Conservation (phyloP, 805 yeast species). For the Yarrowia divulgata region DNA sequence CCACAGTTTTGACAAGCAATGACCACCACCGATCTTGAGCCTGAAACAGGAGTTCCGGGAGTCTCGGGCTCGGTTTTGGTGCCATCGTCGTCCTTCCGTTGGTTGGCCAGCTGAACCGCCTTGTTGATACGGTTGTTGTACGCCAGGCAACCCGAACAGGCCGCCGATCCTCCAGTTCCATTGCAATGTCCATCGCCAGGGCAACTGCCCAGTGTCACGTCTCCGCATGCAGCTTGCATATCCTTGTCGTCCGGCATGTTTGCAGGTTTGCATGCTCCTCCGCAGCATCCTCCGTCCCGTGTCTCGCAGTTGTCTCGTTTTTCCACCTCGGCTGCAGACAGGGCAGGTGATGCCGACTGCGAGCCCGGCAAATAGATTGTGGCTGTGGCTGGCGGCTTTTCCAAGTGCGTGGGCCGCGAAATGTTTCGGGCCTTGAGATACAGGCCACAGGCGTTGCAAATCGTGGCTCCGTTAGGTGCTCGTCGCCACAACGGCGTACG, state of each 20-base stretch:
- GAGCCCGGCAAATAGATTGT: slow-evolving; percentile 50
- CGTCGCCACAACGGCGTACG: slow-evolving; percentile 96
- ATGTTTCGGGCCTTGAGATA: slow-evolving; percentile 67
- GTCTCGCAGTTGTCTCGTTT: slow-evolving; percentile 19
- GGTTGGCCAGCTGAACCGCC: slow-evolving; percentile 42
- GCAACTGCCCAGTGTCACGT: slow-evolving; percentile 52
- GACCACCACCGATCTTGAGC: slow-evolving; percentile 55
- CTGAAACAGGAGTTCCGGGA: slow-evolving; percentile 9
- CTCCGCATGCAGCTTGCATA: slow-evolving; percentile 37
- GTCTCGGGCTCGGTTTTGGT: slow-evolving; percentile 30
- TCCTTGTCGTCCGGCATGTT: slow-evolving; percentile 36
- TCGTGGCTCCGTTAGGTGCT: slow-evolving; percentile 87
- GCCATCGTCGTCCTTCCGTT: slow-evolving; percentile 38
- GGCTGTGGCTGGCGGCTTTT: slow-evolving; percentile 62
- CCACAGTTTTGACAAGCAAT: slow-evolving; percentile 85
- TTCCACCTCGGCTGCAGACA: slow-evolving; percentile 26
- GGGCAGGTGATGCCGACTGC: slow-evolving; percentile 42
- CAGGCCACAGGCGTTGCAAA: slow-evolving; percentile 96
- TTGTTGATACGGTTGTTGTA: slow-evolving; percentile 65
- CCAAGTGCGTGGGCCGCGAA: slow-evolving; percentile 70
- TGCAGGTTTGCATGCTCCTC: slow-evolving; percentile 26
- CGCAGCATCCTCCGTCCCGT: slow-evolving; percentile 35
- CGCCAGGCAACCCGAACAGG: slow-evolving; percentile 85
- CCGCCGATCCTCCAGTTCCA: slow-evolving; percentile 84
- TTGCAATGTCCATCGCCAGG: slow-evolving; percentile 82